phyloP scores from a whole-genome alignment of 2,329 filamentous ascomycete genomes.

The Chaetomiaceae sp. region DNA sequence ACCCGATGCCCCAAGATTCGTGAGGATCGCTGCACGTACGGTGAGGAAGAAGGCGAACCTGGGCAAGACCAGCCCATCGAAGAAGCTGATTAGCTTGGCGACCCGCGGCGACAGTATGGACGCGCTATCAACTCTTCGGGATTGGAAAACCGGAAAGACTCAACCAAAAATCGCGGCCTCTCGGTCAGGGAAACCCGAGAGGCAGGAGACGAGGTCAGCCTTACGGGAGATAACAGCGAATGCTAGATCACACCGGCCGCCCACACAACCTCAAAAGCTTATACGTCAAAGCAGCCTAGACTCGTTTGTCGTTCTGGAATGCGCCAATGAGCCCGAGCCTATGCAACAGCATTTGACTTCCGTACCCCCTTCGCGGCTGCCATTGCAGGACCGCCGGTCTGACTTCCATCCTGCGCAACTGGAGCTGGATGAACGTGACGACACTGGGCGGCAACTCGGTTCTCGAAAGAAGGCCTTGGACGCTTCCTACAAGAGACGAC shows the following conservation, averaged over 20 bases:
- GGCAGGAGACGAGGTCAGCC: slow-evolving; percentile 20
- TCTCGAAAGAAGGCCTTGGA: slow-evolving; percentile 50
- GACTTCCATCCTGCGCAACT: slow-evolving; percentile 47
- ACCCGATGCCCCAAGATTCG: slow-evolving; percentile 47
- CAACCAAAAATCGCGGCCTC: slow-evolving; percentile 28
- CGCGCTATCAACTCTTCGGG: slow-evolving; percentile 44
- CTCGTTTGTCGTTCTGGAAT: slow-evolving; percentile 10
- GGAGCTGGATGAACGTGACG: slow-evolving; percentile 40
- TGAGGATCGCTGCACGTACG: slow-evolving; percentile 56
- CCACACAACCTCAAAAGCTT: slow-evolving; percentile 11
- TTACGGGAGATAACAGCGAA: slow-evolving; percentile 23
- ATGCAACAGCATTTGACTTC: background rate
- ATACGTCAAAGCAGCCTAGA: slow-evolving; percentile 14
- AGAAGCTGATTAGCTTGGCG: slow-evolving; percentile 55
- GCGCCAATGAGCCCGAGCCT: background rate
- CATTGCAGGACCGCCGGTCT: slow-evolving; percentile 12
- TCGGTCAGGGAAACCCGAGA: slow-evolving; percentile 3
- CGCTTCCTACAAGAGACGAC: slow-evolving; percentile 42
- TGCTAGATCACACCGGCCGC: slow-evolving; percentile 1
- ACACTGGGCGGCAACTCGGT: slow-evolving; percentile 38
- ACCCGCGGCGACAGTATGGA: slow-evolving; percentile 56
- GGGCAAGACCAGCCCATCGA: slow-evolving; percentile 49
- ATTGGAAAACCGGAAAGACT: slow-evolving; percentile 52
- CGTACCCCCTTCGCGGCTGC: slow-evolving; percentile 10
- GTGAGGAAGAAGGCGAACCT: slow-evolving; percentile 41